Evolutionary conservation across 2,329 filamentous ascomycete species (phyloP).

Genomic region (Penicillium hordei): DNA sequence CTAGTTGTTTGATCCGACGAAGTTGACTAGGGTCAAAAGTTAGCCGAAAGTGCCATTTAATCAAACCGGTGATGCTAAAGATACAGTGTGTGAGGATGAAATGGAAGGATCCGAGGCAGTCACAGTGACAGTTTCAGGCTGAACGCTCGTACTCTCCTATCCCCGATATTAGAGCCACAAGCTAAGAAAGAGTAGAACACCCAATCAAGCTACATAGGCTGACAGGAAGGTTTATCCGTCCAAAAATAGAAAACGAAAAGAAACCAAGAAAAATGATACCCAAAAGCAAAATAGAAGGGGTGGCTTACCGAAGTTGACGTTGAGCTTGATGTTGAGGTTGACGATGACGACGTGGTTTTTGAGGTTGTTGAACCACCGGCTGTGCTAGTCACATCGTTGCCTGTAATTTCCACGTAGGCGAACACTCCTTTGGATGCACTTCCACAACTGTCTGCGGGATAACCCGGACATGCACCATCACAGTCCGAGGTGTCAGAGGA

Average conservation of each 20-base stretch:
- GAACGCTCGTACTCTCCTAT: slow-evolving; percentile 21
- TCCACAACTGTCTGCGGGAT: slow-evolving; percentile 48
- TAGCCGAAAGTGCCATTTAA: slow-evolving; percentile 2
- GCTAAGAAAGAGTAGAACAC: slow-evolving; percentile 12
- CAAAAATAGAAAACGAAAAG: not conserved
- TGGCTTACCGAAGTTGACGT: slow-evolving; percentile 28
- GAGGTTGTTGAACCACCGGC: slow-evolving; percentile 22
- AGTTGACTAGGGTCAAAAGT: slow-evolving; percentile 14
- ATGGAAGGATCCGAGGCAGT: not conserved
- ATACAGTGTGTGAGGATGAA: slow-evolving; percentile 15
- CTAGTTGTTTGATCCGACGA: slow-evolving; percentile 16
- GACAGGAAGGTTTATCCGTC: not conserved
- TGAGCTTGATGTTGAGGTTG: slow-evolving; percentile 6
- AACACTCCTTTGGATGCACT: slow-evolving; percentile 40
- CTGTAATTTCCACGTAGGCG: slow-evolving; percentile 44
- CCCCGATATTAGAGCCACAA: slow-evolving; percentile 18
- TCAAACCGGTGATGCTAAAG: not conserved
- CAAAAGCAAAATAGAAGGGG: not conserved
- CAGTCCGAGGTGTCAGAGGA: slow-evolving; percentile 34
- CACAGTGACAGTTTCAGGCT: slow-evolving; percentile 19
- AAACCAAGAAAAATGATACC: slow-evolving; percentile 4
- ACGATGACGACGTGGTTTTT: slow-evolving; percentile 17
- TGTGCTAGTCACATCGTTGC: slow-evolving; percentile 36
- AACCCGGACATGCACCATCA: slow-evolving; percentile 47
- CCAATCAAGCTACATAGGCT: not conserved